phyloP scores from a whole-genome alignment of 305 asterid species.

The Ruellia speciosa region DNA sequence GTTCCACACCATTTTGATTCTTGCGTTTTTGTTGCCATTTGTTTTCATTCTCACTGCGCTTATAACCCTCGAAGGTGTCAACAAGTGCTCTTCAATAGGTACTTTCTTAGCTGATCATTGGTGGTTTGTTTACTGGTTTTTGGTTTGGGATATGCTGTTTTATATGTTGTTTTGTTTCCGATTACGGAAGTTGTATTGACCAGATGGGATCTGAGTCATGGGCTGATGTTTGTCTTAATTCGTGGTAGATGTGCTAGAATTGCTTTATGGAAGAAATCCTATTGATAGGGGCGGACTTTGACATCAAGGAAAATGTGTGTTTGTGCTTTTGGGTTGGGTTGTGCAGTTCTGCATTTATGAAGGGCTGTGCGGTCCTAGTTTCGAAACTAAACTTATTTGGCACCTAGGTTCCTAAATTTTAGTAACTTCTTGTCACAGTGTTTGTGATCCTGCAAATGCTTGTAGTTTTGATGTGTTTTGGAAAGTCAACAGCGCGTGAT shows the following conservation, averaged over 20 bases:
- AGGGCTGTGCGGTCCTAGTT: not conserved
- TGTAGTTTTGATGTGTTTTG: no score
- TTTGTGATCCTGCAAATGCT: not conserved
- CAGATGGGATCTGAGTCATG: no score
- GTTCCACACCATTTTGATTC: slow-evolving; percentile 72
- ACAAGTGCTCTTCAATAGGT: slow-evolving; percentile 96
- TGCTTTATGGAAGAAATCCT: no score
- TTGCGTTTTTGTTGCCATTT: slow-evolving; percentile 91
- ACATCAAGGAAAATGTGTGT: no score
- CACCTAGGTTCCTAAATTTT: not conserved
- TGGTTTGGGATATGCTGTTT: not conserved
- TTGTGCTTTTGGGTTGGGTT: no score
- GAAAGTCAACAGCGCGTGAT: no score
- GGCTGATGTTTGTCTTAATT: no score
- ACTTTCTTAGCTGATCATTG: slow-evolving; percentile 21
- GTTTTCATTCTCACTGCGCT: slow-evolving; percentile 89
- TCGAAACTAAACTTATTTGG: not conserved
- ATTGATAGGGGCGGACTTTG: no score
- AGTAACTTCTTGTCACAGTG: not conserved
- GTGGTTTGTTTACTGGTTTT: not conserved
- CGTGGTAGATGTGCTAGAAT: no score
- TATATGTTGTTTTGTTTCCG: not conserved
- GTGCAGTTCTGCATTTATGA: no score
- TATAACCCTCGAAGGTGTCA: slow-evolving; percentile 97
- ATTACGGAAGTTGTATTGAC: no score